A percentile compares a stretch with the other conserved stretches of the same genome.
These are phyloP conservation scores for Coleophoma eucalyptorum DNA, from an alignment of 2,329 filamentous ascomycete species.

Conservation along the genomic window DNA sequence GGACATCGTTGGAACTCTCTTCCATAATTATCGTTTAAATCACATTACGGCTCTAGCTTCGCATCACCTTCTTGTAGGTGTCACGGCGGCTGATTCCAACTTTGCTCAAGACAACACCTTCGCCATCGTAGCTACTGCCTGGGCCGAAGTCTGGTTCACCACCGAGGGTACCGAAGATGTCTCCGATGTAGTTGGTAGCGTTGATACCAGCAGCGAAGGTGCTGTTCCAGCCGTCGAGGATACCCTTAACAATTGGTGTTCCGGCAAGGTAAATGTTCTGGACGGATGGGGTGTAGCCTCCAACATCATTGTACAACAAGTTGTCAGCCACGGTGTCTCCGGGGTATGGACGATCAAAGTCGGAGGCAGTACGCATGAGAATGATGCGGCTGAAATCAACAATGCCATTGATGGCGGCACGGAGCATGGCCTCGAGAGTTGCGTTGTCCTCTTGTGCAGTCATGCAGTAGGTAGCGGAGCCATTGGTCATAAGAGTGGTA, in stretches of 20 bases:
- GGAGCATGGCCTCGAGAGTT: conserved; percentile 60
- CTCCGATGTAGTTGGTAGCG: conserved; percentile 61
- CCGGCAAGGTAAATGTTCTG: conserved; percentile 65
- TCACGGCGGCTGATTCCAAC: not conserved
- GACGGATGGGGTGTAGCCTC: conserved; percentile 59
- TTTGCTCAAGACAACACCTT: not conserved
- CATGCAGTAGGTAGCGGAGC: conserved; percentile 64
- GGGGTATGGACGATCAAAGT: conserved; percentile 68
- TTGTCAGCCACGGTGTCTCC: conserved; percentile 53
- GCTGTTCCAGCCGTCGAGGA: conserved; percentile 55
- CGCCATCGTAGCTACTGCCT: conserved; percentile 38
- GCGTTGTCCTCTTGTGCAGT: conserved; percentile 73
- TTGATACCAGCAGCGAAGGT: conserved; percentile 52
- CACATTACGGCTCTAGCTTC: too few relatives aligned
- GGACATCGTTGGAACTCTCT: too few relatives aligned
- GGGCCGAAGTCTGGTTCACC: conserved; percentile 61
- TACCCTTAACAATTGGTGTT: conserved; percentile 55
- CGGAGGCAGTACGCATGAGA: conserved; percentile 63
- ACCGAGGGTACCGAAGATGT: conserved; percentile 66
- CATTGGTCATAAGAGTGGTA: conserved; percentile 62
- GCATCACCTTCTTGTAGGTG: not conserved
- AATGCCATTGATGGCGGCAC: conserved; percentile 49
- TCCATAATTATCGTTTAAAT: too few relatives aligned
- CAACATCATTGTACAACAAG: conserved; percentile 55
- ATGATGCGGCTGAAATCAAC: conserved; percentile 66